Base-by-base conservation (phyloP, 345 rosid species). In the Trapa bicornis region DNA sequence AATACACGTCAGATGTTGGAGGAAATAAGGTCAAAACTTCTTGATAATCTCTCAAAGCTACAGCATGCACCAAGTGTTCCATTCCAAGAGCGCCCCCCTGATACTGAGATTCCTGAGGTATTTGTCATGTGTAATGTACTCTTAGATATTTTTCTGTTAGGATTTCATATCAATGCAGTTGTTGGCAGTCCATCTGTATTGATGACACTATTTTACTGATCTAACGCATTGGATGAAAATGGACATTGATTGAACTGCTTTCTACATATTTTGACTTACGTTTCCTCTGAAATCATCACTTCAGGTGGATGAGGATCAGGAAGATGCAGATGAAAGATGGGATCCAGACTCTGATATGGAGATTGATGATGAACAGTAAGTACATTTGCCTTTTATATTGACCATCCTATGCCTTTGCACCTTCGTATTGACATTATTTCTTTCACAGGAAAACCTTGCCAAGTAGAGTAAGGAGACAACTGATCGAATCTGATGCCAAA, bases 41-140 rank as follows among this genome's bases (percentile, higher is more conserved):
- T 94, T 42, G 95, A 89, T 6, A 74, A 94, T 80, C 95, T 94
- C 75, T 85, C 97, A 58, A 94, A 71, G 79, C 95, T 94, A 73
- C 92, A 82, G 81, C 99, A 94, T 87, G 99, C 99, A 67, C 97
- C 99, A 60, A 89, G 99, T 77, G 89, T 91, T 43, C 97, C 78
- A 63, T 94, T 94, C 78, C 95, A 86, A 77, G 99, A 91, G 78
- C 82, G 92, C 67, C 88, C 82, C 41, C 96, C 97, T 65, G 92
- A 89, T 67, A 82, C 96, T 37, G 88, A 85, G 77, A 58, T 84
- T 74, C 87, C 91, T 48, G 94, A 87, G 90, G 94, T 87, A 54
- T 70, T 12, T 45, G 10, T 58, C 56, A 15, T 58, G 63, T 35
- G 12, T 32, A 58, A 6, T 39, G 6, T 22, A 22, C 29, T 22